Conservation (phyloP, 441 rosid species). For the Populus trichocarpa region DNA sequence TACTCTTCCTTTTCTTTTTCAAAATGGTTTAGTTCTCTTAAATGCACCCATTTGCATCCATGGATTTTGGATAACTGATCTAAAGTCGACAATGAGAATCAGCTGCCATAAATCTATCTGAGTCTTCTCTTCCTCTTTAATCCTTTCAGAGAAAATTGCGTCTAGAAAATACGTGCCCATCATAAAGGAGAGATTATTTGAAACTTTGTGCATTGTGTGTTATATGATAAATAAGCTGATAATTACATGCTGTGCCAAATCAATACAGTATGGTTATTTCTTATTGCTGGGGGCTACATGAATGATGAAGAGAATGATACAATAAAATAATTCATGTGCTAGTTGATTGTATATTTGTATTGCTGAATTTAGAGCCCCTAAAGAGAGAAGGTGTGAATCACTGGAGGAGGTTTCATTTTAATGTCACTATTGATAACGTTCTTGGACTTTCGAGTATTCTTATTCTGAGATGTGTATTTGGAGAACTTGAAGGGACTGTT, state of each 20-base stretch:
- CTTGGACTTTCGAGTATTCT: background rate
- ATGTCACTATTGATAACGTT: background rate
- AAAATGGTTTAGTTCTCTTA: background rate
- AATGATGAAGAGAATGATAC: background rate
- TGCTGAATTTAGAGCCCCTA: background rate
- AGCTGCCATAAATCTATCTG: background rate
- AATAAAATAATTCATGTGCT: background rate
- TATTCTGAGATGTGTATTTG: conserved; percentile 1
- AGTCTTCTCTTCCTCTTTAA: background rate
- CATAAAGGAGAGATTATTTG: background rate
- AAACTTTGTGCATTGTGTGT: background rate
- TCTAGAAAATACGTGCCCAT: background rate
- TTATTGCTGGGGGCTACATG: background rate
- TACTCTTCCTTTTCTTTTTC: background rate
- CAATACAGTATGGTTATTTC: background rate
- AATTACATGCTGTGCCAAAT: background rate
- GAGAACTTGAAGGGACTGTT: conserved; percentile 1
- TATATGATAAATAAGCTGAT: background rate
- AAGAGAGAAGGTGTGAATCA: background rate
- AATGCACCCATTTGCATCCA: too few relatives aligned
- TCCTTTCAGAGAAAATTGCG: background rate
- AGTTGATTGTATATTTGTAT: background rate
- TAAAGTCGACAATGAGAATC: background rate
- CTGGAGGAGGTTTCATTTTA: background rate
- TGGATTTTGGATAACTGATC: background rate